Evolutionary conservation across 306 rosid genomes (phyloP), one percentile per base, ranked within the genome.

Genomic region (Prunus kanzakura): DNA sequence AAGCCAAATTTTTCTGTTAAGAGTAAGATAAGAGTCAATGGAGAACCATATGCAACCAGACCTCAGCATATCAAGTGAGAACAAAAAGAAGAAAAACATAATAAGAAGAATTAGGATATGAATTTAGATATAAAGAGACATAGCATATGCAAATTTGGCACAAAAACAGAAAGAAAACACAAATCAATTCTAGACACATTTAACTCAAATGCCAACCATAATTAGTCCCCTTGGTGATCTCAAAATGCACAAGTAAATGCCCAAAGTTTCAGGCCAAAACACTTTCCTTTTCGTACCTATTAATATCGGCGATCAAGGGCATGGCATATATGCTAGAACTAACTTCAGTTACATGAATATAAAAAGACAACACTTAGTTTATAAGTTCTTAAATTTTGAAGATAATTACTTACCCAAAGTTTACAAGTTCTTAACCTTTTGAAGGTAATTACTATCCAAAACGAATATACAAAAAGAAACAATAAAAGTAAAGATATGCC

Each of bases 241-340:
- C 50, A 74, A 56, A 76, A 43, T 29, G 80, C 68, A 45, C 35
- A 19, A n/a, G 4, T 62, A 41, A 15, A 65, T 16, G 6, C 32
- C 49, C 64, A 13, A 18, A 71, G 49, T 41, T 20, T 19, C 23
- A 47, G 50, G 16, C 67, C 41, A 45, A 35, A 72, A 1, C 77
- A 58, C 61, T 15, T 20, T 50, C 23, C 3, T 47, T 25, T 22
- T 22, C 14, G 14, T 74, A 95, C 99, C 97, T 88, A 86, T 95
- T 95, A 72, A 95, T 89, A 83, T 95, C 99, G 61, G 98, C 92
- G 77, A 92, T 70, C 92, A 95, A 88, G 27, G 99, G 99, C 11
- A 90, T 84, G 4, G 97, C 99, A 84, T 92, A 95, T 69, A 95
- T 87, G 68, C 98, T 95, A 55, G 99, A 92, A 81, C 98, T 95